Percentiles rank a stretch among this genome's conserved stretches.
These are phyloP conservation scores for Aspergillus avenaceus DNA, from an alignment of 495 filamentous ascomycete species.

Conservation along the genomic window DNA sequence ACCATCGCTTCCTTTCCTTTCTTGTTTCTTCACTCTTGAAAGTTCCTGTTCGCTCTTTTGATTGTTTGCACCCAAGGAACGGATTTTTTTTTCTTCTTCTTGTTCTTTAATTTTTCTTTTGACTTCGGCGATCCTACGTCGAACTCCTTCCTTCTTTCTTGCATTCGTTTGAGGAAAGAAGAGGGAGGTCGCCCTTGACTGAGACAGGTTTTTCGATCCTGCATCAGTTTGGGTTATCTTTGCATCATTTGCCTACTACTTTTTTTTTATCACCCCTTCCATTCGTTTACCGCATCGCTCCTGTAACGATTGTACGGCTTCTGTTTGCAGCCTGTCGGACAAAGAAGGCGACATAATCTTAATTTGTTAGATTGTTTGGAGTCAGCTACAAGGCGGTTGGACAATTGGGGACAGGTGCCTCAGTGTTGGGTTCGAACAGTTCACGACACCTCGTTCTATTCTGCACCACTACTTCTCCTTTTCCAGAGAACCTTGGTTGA, in stretches of 20 bases:
- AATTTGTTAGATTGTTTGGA: constrained; percentile 4
- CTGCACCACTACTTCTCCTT: neutral
- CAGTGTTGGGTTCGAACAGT: constrained; percentile 7
- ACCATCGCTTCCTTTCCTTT: constrained; percentile 31
- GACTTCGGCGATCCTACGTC: constrained; percentile 13
- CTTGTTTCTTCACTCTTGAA: constrained; percentile 23
- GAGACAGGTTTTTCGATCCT: constrained; percentile 10
- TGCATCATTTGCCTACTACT: constrained; percentile 7
- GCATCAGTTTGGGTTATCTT: neutral
- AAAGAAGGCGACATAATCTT: constrained; percentile 9
- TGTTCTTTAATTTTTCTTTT: neutral
- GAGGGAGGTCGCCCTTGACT: constrained; percentile 18
- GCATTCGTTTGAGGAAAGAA: constrained; percentile 28
- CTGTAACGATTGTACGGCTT: constrained; percentile 5
- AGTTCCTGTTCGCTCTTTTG: constrained; percentile 24
- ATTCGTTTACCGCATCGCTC: constrained; percentile 19
- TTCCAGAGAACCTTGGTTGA: constrained; percentile 2
- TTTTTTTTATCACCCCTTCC: constrained; percentile 20
- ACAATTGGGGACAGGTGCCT: constrained; percentile 20
- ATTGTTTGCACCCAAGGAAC: constrained; percentile 6
- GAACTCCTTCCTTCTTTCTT: constrained; percentile 19
- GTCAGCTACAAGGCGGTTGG: constrained; percentile 1
- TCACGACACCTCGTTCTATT: constrained; percentile 12
- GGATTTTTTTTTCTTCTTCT: neutral
- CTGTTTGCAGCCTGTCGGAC: neutral